Evolutionary conservation across 1,139 yeast genomes (phyloP).

Genomic region (Scheffersomyces lignicola): DNA sequence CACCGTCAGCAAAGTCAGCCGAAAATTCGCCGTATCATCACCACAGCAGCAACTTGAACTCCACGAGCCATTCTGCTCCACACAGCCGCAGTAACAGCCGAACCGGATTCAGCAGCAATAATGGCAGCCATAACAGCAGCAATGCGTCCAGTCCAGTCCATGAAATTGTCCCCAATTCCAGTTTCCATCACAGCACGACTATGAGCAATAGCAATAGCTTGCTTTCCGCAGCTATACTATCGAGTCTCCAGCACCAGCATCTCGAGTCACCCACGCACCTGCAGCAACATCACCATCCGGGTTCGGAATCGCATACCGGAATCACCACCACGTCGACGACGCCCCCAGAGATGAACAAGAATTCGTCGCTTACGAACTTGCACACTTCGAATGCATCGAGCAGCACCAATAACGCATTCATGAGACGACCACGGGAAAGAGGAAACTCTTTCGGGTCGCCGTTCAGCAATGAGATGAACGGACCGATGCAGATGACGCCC

Average conservation of each 20-base stretch:
- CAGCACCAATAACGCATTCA: constrained; percentile 4
- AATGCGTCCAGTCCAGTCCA: too few relatives aligned
- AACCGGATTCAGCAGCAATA: background rate
- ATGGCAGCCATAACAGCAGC: background rate
- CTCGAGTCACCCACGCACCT: background rate
- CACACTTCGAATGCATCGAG: background rate
- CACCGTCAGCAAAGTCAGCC: too few relatives aligned
- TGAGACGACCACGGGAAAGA: constrained; percentile 8
- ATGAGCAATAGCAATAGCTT: constrained; percentile 1
- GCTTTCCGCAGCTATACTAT: background rate
- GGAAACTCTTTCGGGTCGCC: constrained; percentile 9
- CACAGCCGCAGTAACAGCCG: constrained; percentile 1
- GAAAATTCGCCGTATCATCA: too few relatives aligned
- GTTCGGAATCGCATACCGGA: too few relatives aligned
- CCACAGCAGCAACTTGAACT: too few relatives aligned
- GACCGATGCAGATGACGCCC: background rate
- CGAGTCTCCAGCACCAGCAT: constrained; percentile 1
- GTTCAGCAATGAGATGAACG: constrained; percentile 7
- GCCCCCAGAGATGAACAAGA: too few relatives aligned
- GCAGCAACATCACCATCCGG: too few relatives aligned
- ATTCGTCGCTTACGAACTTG: background rate
- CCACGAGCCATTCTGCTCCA: background rate
- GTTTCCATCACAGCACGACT: too few relatives aligned
- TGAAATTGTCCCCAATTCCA: too few relatives aligned
- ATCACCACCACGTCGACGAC: too few relatives aligned